phyloP scores from a whole-genome alignment of 805 yeast genomes.

The Zygoascus bituminiphila region DNA sequence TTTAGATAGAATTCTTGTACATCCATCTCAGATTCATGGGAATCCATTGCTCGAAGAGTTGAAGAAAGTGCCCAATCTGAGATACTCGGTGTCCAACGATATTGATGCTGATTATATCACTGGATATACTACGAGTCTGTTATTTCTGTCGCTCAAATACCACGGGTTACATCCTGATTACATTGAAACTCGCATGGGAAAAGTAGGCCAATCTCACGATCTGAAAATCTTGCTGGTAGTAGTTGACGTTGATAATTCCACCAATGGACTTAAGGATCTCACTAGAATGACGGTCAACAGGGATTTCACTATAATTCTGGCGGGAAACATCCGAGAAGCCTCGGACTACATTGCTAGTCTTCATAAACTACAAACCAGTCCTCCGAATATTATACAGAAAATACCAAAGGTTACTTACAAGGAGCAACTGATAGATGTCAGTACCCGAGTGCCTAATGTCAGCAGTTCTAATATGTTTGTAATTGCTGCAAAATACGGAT shows the following conservation, averaged over 20 bases:
- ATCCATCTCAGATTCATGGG: conserved; percentile 1
- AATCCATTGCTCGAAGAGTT: conserved; percentile 2
- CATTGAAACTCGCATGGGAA: conserved; percentile 29
- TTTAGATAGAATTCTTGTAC: conserved; percentile 1
- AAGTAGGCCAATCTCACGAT: conserved; percentile 26
- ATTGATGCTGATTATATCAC: conserved; percentile 32
- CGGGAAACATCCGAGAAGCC: conserved; percentile 33
- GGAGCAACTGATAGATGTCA: conserved; percentile 27
- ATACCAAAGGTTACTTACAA: conserved; percentile 23
- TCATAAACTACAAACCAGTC: conserved; percentile 24
- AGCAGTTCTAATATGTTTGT: conserved; percentile 32
- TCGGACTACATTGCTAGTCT: conserved; percentile 30
- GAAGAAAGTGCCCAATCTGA: conserved; percentile 11
- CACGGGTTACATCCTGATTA: conserved; percentile 35
- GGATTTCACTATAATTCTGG: conserved; percentile 28
- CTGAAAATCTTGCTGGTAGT: conserved; percentile 28
- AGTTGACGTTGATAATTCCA: conserved; percentile 33
- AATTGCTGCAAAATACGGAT: conserved; percentile 28
- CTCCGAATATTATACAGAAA: conserved; percentile 29
- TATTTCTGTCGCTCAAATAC: conserved; percentile 30
- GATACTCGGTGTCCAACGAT: conserved; percentile 15
- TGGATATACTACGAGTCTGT: conserved; percentile 28
- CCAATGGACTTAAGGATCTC: conserved; percentile 28
- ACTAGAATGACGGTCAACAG: conserved; percentile 27
- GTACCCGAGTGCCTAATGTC: conserved; percentile 30